phyloP scores from a whole-genome alignment of 2,329 filamentous ascomycete species.

The Lachnellula suecica region DNA sequence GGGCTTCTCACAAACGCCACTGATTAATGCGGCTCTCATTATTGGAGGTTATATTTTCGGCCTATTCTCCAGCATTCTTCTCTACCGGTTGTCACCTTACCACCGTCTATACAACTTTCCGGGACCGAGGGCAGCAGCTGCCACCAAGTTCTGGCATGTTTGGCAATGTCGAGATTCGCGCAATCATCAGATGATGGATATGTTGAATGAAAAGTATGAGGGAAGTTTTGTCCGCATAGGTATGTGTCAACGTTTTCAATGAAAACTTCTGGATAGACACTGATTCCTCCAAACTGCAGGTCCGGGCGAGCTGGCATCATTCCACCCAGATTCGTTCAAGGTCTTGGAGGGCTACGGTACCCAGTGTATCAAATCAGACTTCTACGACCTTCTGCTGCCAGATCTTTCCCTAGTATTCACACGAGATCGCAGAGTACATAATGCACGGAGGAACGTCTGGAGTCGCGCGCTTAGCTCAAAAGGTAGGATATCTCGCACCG shows the following conservation, averaged over 20 bases:
- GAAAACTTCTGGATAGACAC: neutral
- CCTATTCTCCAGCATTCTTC: neutral
- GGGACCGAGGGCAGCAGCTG: neutral
- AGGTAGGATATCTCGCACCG: neutral
- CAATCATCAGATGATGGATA: neutral
- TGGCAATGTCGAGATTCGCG: neutral
- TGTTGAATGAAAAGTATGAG: neutral
- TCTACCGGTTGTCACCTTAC: neutral
- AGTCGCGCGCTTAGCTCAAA: neutral
- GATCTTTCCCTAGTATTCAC: neutral
- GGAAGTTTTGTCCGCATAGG: neutral
- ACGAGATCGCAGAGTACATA: neutral
- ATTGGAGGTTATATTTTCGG: neutral
- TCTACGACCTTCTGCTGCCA: neutral
- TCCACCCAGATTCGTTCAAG: neutral
- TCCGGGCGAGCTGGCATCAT: neutral
- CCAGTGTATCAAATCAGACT: neutral
- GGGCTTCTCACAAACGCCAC: neutral
- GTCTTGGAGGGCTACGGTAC: neutral
- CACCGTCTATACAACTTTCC: neutral
- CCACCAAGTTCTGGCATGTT: neutral
- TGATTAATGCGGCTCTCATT: neutral
- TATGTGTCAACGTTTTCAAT: neutral
- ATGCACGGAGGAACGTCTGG: neutral
- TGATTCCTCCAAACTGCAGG: neutral